These are phyloP conservation scores for Pseudocercospora cruenta DNA, from an alignment of 2,329 filamentous ascomycete genomes.

Conservation along the genomic window DNA sequence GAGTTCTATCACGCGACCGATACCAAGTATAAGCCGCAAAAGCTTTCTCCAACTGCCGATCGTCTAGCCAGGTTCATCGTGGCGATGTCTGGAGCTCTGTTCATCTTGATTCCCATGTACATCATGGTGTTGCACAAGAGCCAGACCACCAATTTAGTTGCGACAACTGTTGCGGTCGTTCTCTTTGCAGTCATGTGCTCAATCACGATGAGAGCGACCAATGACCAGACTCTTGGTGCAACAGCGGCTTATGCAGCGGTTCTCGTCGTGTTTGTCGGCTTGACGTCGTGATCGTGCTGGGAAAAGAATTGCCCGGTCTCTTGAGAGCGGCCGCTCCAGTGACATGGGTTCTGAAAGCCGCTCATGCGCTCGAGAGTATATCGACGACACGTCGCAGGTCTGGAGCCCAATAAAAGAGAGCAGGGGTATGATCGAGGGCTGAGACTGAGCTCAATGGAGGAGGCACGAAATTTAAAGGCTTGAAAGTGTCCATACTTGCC, in stretches of 20 bases:
- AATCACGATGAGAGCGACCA: not conserved
- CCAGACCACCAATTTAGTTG: not conserved
- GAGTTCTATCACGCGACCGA: not conserved
- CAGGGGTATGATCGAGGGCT: not conserved
- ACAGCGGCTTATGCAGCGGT: not conserved
- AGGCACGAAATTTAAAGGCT: conserved; percentile 27
- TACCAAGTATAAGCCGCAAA: not conserved
- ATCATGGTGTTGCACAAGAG: not conserved
- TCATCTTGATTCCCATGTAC: not conserved
- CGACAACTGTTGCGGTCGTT: not conserved
- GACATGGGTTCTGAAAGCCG: not conserved
- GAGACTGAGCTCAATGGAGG: conserved; percentile 11
- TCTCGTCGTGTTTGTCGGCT: not conserved
- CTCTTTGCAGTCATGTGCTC: not conserved
- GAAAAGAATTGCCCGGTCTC: not conserved
- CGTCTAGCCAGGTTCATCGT: not conserved
- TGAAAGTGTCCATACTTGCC: conserved; percentile 27
- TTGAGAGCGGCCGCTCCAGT: too few relatives aligned
- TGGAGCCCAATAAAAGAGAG: conserved; percentile 26
- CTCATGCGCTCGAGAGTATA: not conserved
- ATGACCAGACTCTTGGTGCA: not conserved
- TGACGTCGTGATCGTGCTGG: not conserved
- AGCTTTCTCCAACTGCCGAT: not conserved
- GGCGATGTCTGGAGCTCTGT: not conserved
- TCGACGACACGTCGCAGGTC: conserved; percentile 17